A percentile compares a stretch with the other conserved stretches of the same genome.
Evolutionary conservation across 495 filamentous ascomycete species (phyloP).

Genomic region (Penicillium macrosclerotiorum): DNA sequence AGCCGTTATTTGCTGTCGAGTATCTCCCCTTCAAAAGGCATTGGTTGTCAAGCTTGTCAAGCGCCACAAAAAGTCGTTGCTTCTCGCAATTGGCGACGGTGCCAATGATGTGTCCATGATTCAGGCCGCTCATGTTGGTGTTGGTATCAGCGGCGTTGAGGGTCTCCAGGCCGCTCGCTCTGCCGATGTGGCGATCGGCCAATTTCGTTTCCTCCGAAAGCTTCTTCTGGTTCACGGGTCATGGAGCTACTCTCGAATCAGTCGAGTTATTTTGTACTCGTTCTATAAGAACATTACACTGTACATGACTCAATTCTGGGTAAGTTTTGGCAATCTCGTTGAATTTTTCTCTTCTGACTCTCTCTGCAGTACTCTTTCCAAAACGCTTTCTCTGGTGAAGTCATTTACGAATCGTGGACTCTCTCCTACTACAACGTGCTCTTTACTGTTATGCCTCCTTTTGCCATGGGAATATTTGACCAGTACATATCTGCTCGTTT

Average conservation of each 20-base stretch:
- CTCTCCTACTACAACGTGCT: constrained; percentile 99
- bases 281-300: constrained; percentile 99
- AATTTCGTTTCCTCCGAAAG: constrained; percentile 95
- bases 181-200: constrained; percentile 93
- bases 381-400: constrained; percentile 95
- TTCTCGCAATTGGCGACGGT: constrained; percentile 95
- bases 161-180: constrained; percentile 97
- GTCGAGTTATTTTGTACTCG: constrained; percentile 94
- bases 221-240: constrained; percentile 93
- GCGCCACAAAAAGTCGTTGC: constrained; percentile 85
- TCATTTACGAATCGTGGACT: constrained; percentile 99
- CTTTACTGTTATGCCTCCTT: constrained; percentile 91
- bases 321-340: constrained; percentile 39
- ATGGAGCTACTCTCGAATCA: constrained; percentile 97
- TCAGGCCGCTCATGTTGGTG: constrained; percentile 96
- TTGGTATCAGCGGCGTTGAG: constrained; percentile 96
- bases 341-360: constrained; percentile 28
- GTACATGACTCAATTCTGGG: constrained; percentile 99
- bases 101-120: constrained; percentile 99
- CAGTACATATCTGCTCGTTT: constrained; percentile 96
- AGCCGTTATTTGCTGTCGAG: constrained; percentile 97
- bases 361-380: constrained; percentile 80
- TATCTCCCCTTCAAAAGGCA: constrained; percentile 98
- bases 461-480: constrained; percentile 95
- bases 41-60: constrained; percentile 99